Evolutionary conservation across 192 early-diverging fungal genomes (phyloP), one percentile per base, ranked within the genome.

Genomic region (Coemansia sp.): DNA sequence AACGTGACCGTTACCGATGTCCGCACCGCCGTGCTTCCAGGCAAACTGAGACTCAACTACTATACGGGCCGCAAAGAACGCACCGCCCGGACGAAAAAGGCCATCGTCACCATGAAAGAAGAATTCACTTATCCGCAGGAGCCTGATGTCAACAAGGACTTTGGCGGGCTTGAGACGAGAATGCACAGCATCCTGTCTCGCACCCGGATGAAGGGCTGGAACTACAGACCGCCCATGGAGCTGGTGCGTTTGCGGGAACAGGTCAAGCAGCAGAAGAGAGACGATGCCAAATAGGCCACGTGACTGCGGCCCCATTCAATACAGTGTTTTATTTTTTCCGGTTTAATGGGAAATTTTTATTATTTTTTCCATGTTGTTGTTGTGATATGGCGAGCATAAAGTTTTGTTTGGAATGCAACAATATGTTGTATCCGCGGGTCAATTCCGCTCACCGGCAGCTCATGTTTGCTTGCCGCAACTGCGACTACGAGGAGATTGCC

Each of bases 1-100:
- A 80, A 85, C 45, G 80, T 94, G 23, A 81, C 79, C 34, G 81
- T 97, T 7, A 83, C 84, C 16, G 90, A 92, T 61, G 89, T 97
- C 11, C 88, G 93, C 51, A 97, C 93, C 7, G 84, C 90, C 78
- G 93, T 92, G 74, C 91, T 93, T 69, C 80, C 84, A 17, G 89
- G 89, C 32, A 72, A 66, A 20, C 58, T 61, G 26, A 69, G 60
- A 23, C 58, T 56, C 26, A 67, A 76, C 62, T 52, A 52, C 30
- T 64, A 40, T 14, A 67, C 72, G 0, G 60, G 63, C 0, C 60
- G 55, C 20, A 72, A 60, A 39, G 69, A 64, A 30, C 61, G 70
- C 36, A 47, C 56, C n/a, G 56, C 70, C 20, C 43, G 76, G 44
- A 63, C 59, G 64, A 89, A 86, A 63, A 86, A 87, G 72, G 86